These are phyloP conservation scores for Zangia roseola DNA, from an alignment of 768 basidiomycete genomes.

Conservation along the genomic window DNA sequence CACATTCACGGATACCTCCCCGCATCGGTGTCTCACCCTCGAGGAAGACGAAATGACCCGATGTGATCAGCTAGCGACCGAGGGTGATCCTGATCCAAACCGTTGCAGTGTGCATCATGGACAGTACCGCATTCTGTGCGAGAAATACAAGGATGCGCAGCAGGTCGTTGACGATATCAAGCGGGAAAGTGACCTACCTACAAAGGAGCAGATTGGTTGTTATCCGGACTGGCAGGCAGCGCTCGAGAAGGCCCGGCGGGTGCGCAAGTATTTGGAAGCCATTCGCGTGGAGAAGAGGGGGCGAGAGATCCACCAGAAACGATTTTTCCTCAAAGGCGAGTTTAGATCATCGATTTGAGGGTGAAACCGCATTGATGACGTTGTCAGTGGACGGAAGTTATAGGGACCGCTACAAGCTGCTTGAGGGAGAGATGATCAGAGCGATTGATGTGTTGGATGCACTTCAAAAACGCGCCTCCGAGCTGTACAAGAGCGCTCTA, in stretches of 20 bases:
- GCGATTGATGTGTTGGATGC: conserved; percentile 19
- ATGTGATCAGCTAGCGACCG: conserved; percentile 18
- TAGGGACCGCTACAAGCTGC: conserved; percentile 28
- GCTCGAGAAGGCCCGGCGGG: conserved; percentile 21
- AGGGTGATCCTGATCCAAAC: conserved; percentile 13
- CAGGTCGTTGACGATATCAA: conserved; percentile 23
- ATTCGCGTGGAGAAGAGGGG: conserved; percentile 33
- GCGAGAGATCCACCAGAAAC: conserved; percentile 28
- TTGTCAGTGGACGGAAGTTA: conserved; percentile 30
- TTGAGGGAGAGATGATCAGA: conserved; percentile 29
- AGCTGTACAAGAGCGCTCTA: conserved; percentile 15
- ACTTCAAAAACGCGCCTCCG: conserved; percentile 18
- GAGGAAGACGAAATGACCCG: conserved; percentile 28
- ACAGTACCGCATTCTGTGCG: conserved; percentile 25
- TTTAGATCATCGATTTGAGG: neutral
- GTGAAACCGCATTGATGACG: neutral
- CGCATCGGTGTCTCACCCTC: conserved; percentile 15
- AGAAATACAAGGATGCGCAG: conserved; percentile 29
- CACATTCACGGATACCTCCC: neutral
- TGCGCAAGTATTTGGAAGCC: conserved; percentile 31
- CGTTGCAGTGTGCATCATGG: conserved; percentile 27
- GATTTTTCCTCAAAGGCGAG: conserved; percentile 34
- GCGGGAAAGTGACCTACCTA: conserved; percentile 13
- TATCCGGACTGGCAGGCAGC: conserved; percentile 12
- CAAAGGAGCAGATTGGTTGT: conserved; percentile 10